Percentiles rank a stretch among this genome's conserved stretches.
phyloP scores from a whole-genome alignment of 805 yeast genomes.

The Candida ascalaphidarum region DNA sequence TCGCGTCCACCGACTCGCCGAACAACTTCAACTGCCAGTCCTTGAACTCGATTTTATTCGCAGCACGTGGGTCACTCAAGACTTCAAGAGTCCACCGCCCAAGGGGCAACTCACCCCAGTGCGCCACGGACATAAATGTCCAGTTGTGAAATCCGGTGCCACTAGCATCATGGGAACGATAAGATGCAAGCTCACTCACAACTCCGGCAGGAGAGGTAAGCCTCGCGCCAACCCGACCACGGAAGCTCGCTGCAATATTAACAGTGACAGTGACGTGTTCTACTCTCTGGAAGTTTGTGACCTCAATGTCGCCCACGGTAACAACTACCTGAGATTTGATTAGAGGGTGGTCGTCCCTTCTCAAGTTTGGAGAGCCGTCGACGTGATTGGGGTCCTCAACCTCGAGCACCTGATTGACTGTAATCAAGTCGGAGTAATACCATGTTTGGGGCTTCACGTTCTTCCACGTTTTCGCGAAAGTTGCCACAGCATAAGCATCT shows the following conservation, averaged over 20 bases:
- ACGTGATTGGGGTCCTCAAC: slow-evolving; percentile 5
- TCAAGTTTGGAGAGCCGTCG: background rate
- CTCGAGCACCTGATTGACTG: slow-evolving; percentile 18
- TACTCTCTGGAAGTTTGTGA: slow-evolving; percentile 55
- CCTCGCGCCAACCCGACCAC: slow-evolving; percentile 65
- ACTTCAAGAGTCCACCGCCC: slow-evolving; percentile 84
- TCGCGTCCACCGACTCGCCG: slow-evolving; percentile 68
- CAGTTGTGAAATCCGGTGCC: slow-evolving; percentile 61
- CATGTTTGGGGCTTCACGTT: slow-evolving; percentile 91
- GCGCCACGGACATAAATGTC: slow-evolving; percentile 97
- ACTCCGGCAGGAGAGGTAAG: slow-evolving; percentile 73
- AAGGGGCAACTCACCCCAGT: slow-evolving; percentile 80
- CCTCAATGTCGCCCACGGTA: slow-evolving; percentile 37
- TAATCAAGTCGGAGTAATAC: slow-evolving; percentile 42
- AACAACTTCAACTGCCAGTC: slow-evolving; percentile 75
- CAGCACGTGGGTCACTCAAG: slow-evolving; percentile 9
- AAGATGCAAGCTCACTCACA: slow-evolving; percentile 62
- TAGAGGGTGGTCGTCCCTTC: slow-evolving; percentile 5
- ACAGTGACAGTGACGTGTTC: slow-evolving; percentile 87
- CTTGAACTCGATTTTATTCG: slow-evolving; percentile 32
- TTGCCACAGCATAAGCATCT: slow-evolving; percentile 72
- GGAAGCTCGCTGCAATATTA: slow-evolving; percentile 48
- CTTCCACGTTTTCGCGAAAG: slow-evolving; percentile 65
- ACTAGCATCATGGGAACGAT: slow-evolving; percentile 51
- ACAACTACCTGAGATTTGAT: slow-evolving; percentile 31